These are phyloP conservation scores for Penicillium psychrofluorescens DNA, from an alignment of 495 filamentous ascomycete species.

Conservation along the genomic window DNA sequence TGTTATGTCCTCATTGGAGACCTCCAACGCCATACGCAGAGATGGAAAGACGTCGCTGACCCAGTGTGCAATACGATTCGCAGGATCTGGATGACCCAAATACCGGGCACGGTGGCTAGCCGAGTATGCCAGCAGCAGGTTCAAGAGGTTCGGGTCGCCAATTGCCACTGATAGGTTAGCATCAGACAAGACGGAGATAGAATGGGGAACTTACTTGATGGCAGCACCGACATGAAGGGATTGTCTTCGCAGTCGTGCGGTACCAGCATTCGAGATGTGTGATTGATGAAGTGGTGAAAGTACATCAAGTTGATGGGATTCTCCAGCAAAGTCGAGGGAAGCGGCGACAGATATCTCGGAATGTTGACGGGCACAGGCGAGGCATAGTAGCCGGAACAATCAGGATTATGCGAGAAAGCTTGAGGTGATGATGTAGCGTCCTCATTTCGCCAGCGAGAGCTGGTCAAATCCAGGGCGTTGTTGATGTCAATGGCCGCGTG, in stretches of 20 bases:
- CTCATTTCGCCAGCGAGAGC: conserved; percentile 8
- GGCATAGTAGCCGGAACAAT: conserved; percentile 53
- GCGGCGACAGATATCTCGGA: conserved; percentile 55
- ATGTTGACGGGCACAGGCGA: conserved; percentile 62
- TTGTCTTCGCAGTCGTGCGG: conserved; percentile 71
- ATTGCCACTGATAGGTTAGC: conserved; percentile 51
- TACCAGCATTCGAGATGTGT: conserved; percentile 68
- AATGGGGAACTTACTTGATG: conserved; percentile 47
- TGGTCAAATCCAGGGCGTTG: conserved; percentile 26
- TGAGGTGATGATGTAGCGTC: conserved; percentile 1
- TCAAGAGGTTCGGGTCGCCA: conserved; percentile 59
- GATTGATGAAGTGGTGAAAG: conserved; percentile 73
- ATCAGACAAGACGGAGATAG: neutral
- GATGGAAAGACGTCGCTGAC: conserved; percentile 73
- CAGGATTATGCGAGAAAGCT: conserved; percentile 5
- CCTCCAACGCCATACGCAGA: conserved; percentile 58
- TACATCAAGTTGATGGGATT: conserved; percentile 76
- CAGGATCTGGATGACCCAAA: conserved; percentile 65
- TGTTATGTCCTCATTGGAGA: conserved; percentile 51
- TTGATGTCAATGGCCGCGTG: conserved; percentile 44
- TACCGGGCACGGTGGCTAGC: conserved; percentile 77
- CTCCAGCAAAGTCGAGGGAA: conserved; percentile 57
- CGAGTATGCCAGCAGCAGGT: conserved; percentile 73
- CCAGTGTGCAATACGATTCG: conserved; percentile 70
- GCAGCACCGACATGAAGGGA: conserved; percentile 64